These are phyloP conservation scores for Arctium lappa DNA, from an alignment of 129 eudicot species.

Conservation along the genomic window DNA sequence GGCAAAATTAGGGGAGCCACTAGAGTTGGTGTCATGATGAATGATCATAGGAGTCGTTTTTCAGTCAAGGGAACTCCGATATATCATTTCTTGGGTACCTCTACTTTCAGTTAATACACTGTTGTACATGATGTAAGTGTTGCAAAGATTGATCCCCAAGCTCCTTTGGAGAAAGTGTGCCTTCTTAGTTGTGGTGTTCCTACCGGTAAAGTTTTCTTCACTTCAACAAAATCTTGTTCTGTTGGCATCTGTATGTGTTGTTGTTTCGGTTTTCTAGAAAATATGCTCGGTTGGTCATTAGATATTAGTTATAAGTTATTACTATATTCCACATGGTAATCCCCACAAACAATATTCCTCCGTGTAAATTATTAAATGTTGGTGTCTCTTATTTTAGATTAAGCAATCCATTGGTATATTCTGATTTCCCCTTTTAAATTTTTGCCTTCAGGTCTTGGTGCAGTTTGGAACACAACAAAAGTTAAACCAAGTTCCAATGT, in stretches of 20 bases:
- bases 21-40: slow-evolving; percentile 98
- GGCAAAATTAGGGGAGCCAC: slow-evolving; percentile 98
- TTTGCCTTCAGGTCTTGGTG: slow-evolving; percentile 70
- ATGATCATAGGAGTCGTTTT: slow-evolving; percentile 88
- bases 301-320: background rate
- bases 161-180: slow-evolving; percentile 95
- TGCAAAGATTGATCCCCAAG: slow-evolving; percentile 86
- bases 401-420: background rate
- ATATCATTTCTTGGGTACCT: slow-evolving; percentile 98
- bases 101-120: slow-evolving; percentile 96
- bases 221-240: background rate
- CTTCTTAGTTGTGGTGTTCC: slow-evolving; percentile 91
- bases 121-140: slow-evolving; percentile 96
- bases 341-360: background rate
- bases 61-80: slow-evolving; percentile 85
- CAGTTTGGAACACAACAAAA: slow-evolving; percentile 94
- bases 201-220: slow-evolving; percentile 42
- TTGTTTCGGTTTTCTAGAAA: background rate
- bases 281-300: background rate
- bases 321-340: too few relatives aligned
- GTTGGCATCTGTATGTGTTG: background rate
- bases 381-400: background rate
- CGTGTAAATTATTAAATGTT: background rate
- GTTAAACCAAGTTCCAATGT: slow-evolving; percentile 91
- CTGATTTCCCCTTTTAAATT: background rate